These are phyloP conservation scores for Apiospora pterosperma DNA, from an alignment of 2,329 filamentous ascomycete species.

Conservation along the genomic window DNA sequence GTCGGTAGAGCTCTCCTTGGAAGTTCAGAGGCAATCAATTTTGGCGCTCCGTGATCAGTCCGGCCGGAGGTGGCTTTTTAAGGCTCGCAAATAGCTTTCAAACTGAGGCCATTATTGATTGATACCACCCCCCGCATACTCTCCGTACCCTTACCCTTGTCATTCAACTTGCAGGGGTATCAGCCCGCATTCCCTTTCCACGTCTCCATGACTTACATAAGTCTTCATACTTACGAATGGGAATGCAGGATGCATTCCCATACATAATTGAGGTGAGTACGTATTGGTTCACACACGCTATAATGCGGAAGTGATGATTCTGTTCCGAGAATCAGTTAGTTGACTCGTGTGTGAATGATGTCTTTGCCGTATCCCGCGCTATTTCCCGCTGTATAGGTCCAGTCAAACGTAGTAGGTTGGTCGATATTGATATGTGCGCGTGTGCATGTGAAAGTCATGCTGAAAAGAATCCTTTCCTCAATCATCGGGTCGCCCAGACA, in stretches of 20 bases:
- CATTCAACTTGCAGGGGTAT: neutral
- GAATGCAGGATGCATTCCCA: neutral
- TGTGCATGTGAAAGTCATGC: no score
- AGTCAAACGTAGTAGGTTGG: no score
- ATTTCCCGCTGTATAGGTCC: no score
- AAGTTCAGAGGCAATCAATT: neutral
- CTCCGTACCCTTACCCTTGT: neutral
- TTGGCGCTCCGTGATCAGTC: neutral
- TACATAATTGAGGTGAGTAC: neutral
- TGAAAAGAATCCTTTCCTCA: neutral
- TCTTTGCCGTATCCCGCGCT: no score
- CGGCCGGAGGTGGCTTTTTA: constrained; percentile 1
- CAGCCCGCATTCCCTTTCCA: neutral
- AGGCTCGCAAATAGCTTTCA: neutral
- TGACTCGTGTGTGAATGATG: no score
- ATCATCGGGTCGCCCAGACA: neutral
- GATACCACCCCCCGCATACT: neutral
- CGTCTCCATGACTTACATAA: neutral
- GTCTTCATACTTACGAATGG: neutral
- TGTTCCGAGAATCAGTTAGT: neutral
- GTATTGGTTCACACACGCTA: neutral
- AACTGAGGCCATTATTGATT: neutral
- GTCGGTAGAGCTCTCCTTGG: neutral
- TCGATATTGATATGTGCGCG: no score
- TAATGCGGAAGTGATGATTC: neutral